A percentile compares a stretch with the other conserved stretches of the same genome.
These are phyloP conservation scores for Rhizoclosmatium globosum DNA, from an alignment of 192 early-diverging fungal species.

Conservation along the genomic window DNA sequence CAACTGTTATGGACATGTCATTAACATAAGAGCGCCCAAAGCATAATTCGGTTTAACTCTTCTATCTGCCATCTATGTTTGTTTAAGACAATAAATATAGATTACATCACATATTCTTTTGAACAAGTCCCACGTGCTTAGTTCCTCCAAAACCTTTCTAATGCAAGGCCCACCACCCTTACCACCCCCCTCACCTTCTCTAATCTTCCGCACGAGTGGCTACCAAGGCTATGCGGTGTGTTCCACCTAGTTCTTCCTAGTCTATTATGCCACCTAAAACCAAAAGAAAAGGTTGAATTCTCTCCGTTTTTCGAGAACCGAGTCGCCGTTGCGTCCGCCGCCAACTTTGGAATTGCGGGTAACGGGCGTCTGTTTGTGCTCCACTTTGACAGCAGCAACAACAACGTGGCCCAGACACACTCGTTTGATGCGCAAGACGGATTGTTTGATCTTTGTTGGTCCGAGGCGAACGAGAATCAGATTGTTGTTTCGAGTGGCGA, in stretches of 20 bases:
- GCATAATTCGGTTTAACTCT: too few species aligned
- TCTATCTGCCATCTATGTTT: too few species aligned
- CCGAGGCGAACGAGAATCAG: constrained; percentile 95
- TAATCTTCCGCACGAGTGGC: constrained; percentile 76
- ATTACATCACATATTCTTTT: too few species aligned
- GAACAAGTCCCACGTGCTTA: too few species aligned
- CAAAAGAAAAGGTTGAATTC: constrained; percentile 74
- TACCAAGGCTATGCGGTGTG: constrained; percentile 91
- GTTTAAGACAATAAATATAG: too few species aligned
- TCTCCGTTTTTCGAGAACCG: constrained; percentile 93
- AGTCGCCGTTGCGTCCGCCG: constrained; percentile 84
- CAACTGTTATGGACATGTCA: constrained; percentile 9
- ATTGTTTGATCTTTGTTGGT: constrained; percentile 94
- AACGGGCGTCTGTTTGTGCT: constrained; percentile 91
- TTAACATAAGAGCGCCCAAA: constrained; percentile 17
- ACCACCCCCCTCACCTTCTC: neutral
- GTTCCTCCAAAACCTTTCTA: too few species aligned
- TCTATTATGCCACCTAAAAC: neutral
- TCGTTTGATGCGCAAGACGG: constrained; percentile 98
- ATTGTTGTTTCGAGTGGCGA: constrained; percentile 91
- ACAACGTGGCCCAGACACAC: constrained; percentile 56
- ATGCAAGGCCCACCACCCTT: too few species aligned
- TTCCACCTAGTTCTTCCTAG: neutral
- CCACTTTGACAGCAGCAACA: constrained; percentile 54
- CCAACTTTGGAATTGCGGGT: constrained; percentile 97